phyloP scores from a whole-genome alignment of 306 rosid genomes.

The Sesbania bispinosa region DNA sequence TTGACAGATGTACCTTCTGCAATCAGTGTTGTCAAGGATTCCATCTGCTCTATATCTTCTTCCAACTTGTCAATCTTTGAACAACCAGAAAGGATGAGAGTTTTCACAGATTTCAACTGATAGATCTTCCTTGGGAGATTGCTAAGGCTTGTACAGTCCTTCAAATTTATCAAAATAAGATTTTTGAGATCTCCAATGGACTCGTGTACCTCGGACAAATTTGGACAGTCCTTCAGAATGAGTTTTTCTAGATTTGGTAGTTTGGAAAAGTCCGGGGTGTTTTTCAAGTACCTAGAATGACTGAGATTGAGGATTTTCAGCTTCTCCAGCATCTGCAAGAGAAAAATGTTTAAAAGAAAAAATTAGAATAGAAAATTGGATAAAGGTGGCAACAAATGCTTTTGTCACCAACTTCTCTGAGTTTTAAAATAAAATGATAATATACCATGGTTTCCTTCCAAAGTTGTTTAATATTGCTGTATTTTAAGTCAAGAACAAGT shows the following conservation, averaged over 20 bases:
- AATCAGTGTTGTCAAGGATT: slow-evolving; percentile 34
- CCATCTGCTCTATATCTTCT: slow-evolving; percentile 38
- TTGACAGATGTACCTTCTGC: slow-evolving; percentile 35
- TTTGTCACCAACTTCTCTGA: not conserved
- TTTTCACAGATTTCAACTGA: slow-evolving; percentile 26
- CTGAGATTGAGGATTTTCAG: slow-evolving; percentile 34
- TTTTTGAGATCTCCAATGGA: slow-evolving; percentile 22
- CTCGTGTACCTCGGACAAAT: slow-evolving; percentile 18
- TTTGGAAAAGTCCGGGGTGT: slow-evolving; percentile 28
- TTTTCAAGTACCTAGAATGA: not conserved
- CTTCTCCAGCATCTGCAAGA: not conserved
- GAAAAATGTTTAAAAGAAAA: not conserved
- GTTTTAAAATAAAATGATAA: no score
- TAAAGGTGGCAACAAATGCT: not conserved
- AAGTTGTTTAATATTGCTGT: slow-evolving; percentile 21
- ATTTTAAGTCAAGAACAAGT: slow-evolving; percentile 26
- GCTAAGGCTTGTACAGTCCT: not conserved
- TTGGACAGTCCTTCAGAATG: slow-evolving; percentile 5
- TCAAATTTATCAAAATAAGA: not conserved
- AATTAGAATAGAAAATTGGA: not conserved
- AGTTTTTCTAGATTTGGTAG: slow-evolving; percentile 37
- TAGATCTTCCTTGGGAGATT: slow-evolving; percentile 2
- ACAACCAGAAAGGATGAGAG: slow-evolving; percentile 42
- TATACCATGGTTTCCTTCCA: slow-evolving; percentile 38
- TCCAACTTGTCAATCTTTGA: slow-evolving; percentile 27